Conservation (phyloP, 2,329 filamentous ascomycete species). For the Coniochaeta sp. region DNA sequence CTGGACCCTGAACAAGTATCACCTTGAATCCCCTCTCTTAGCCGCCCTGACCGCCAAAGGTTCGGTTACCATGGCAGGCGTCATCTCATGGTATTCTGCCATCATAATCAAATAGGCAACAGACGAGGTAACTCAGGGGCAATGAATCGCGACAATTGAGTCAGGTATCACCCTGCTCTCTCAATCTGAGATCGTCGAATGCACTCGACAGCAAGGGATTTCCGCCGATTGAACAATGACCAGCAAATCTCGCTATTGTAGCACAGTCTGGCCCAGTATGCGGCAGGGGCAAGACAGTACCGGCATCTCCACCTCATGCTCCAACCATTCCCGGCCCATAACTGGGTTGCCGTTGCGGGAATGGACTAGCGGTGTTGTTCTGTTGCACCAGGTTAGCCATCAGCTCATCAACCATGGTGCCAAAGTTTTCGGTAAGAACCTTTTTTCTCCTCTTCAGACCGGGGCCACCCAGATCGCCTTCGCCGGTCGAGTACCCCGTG, state of each 20-base stretch:
- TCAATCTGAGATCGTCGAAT: background rate
- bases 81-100: background rate
- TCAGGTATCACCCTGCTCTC: constrained; percentile 19
- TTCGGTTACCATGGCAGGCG: background rate
- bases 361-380: constrained; percentile 36
- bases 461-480: constrained; percentile 45
- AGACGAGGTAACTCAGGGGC: background rate
- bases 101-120: background rate
- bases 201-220: background rate
- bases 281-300: background rate
- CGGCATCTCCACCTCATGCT: constrained; percentile 29
- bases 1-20: background rate
- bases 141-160: constrained; percentile 8
- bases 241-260: background rate
- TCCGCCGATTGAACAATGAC: background rate
- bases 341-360: constrained; percentile 37
- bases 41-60: background rate
- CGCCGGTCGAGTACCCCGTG: constrained; percentile 63
- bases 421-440: constrained; percentile 33
- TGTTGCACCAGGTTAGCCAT: constrained; percentile 32
- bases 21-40: background rate
- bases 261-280: background rate
- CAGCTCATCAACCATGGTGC: constrained; percentile 13
- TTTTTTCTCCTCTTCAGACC: constrained; percentile 59
- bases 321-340: constrained; percentile 53